Evolutionary conservation across 495 filamentous ascomycete genomes (phyloP), one percentile per base, ranked within the genome.

Genomic region (Lophiotrema nucula): DNA sequence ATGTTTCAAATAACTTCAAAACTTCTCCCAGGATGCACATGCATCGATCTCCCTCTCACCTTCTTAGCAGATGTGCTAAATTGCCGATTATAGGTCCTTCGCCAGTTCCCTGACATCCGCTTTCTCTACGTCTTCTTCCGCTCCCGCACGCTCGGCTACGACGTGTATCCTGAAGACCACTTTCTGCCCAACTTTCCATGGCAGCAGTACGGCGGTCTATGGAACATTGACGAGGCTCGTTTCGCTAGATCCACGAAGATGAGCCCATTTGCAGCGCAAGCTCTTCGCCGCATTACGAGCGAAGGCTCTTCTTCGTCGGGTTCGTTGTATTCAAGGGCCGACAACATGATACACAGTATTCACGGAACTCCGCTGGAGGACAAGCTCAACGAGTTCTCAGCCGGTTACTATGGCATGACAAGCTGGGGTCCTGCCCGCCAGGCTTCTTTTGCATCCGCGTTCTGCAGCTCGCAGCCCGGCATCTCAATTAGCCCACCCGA

Each of bases 141-240:
- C 37, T 66, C 63, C 18, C 28, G 50, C 4, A 66, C 63, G 15
- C 48, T 66, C 23, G 63, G 63, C 2, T 62, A 62, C 47, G 63
- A 62, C 27, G 63, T 66, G 15, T 66, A 62, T 42, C 63, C 63
- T 15, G 63, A 66, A 56, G 63, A 62, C 38, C 58, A 66, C 33
- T 66, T 66, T 25, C 49, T 66, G 15, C 52, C 47, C 25, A 66
- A 51, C 43, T 66, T 66, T 37, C 63, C 63, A 1, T 66, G 63
- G 63, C 57, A 57, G 33, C 52, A 66, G 23, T 66, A 61, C 47
- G 62, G 62, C 16, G 57, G 63, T 28, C 47, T 66, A 21, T 62
- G 58, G 58, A 58, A 54, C 19, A 54, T 66, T 12, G 63, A 62
- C 16, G 63, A 66, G 10, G 38, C 53, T 11, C 57, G 63, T 1